A percentile compares a stretch with the other conserved stretches of the same genome.
Conservation (phyloP, 2,329 filamentous ascomycete genomes). For the Hypoxylon sp. region DNA sequence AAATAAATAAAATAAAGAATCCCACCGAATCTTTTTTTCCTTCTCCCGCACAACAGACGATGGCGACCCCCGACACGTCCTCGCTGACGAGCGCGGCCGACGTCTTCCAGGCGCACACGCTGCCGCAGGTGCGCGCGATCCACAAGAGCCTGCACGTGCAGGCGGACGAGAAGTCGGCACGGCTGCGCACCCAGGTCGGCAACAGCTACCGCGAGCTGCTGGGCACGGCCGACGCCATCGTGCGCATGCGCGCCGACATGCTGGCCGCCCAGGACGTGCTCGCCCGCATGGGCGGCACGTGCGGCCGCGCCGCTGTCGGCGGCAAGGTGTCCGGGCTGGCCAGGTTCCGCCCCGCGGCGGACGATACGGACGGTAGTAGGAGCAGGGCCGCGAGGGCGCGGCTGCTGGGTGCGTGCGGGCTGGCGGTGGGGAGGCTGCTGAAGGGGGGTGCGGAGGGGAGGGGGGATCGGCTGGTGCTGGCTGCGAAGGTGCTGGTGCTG, state of each 20-base stretch:
- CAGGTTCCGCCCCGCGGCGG: constrained; percentile 55
- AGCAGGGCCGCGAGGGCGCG: constrained; percentile 58
- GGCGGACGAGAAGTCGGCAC: constrained; percentile 71
- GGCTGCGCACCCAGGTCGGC: constrained; percentile 73
- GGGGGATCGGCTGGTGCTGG: constrained; percentile 66
- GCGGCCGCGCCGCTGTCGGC: constrained; percentile 78
- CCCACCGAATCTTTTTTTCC: no score
- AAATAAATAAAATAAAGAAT: no score
- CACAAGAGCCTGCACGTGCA: constrained; percentile 69
- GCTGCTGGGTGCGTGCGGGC: constrained; percentile 64
- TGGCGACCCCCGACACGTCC: constrained; percentile 59
- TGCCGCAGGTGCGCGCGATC: constrained; percentile 72
- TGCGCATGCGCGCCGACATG: constrained; percentile 86
- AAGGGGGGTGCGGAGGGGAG: constrained; percentile 54
- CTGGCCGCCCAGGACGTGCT: constrained; percentile 78
- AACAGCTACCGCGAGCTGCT: constrained; percentile 87
- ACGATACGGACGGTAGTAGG: constrained; percentile 42
- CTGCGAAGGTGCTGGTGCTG: constrained; percentile 80
- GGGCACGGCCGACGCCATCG: constrained; percentile 92
- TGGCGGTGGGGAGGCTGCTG: constrained; percentile 63
- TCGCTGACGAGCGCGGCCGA: constrained; percentile 63
- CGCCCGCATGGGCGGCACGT: constrained; percentile 77
- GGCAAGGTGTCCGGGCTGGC: constrained; percentile 71
- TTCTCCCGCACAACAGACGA: no score
- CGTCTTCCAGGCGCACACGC: constrained; percentile 68